phyloP scores from a whole-genome alignment of 768 basidiomycete genomes.

The Tremella mesenterica region DNA sequence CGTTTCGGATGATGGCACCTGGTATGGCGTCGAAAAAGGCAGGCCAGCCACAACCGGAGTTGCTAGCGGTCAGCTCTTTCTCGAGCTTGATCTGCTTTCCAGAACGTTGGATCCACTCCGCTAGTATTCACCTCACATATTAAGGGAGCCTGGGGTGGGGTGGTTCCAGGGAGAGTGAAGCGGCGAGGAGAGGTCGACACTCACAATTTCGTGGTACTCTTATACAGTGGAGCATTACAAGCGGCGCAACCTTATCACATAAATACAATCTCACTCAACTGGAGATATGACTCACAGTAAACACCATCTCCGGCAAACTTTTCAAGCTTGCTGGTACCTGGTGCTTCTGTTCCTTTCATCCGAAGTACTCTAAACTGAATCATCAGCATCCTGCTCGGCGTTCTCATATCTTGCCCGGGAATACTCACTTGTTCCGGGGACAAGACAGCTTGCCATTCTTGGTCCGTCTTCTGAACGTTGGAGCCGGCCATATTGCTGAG shows the following conservation, averaged over 20 bases:
- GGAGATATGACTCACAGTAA: conserved; percentile 47
- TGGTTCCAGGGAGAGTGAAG: no score
- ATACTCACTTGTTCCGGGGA: conserved; percentile 65
- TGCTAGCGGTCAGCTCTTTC: no score
- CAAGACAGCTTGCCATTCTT: conserved; percentile 76
- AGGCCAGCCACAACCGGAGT: conserved; percentile 94
- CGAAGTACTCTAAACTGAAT: conserved; percentile 75
- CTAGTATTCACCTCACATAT: not conserved
- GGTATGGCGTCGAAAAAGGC: conserved; percentile 94
- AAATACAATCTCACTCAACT: not conserved
- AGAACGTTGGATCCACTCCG: not conserved
- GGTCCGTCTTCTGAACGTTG: conserved; percentile 53
- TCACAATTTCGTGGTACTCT: conserved; percentile 73
- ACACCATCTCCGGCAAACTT: conserved; percentile 59
- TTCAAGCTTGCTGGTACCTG: conserved; percentile 73
- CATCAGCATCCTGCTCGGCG: conserved; percentile 1
- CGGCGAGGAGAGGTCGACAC: no score
- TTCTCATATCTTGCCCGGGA: not conserved
- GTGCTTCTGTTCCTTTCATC: conserved; percentile 73
- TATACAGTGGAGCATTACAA: conserved; percentile 75
- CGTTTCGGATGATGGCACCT: conserved; percentile 68
- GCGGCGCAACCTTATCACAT: conserved; percentile 55
- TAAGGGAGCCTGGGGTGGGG: no score
- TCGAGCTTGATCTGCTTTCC: no score
- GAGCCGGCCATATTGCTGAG: no score